These are phyloP conservation scores for Neofusicoccum laricinum DNA, from an alignment of 2,329 filamentous ascomycete species.

Conservation along the genomic window DNA sequence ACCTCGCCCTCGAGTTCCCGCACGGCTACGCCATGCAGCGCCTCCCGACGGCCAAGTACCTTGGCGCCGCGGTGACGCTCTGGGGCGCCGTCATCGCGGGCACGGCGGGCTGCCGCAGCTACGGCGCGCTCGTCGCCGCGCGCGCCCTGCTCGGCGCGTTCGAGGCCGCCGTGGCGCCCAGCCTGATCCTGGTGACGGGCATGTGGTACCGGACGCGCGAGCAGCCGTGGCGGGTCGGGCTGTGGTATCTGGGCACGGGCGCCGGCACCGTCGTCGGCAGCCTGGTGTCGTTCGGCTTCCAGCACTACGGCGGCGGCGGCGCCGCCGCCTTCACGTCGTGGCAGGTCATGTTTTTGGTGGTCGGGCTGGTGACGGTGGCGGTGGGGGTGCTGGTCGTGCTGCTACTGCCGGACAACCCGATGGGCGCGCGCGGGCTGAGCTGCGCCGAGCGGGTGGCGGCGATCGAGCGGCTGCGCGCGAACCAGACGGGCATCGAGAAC, in stretches of 20 bases:
- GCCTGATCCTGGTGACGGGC: conserved; percentile 54
- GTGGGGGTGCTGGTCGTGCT: conserved; percentile 33
- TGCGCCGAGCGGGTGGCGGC: conserved; percentile 46
- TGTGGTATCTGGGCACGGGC: conserved; percentile 63
- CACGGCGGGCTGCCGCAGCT: conserved; percentile 51
- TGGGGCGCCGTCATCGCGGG: conserved; percentile 50
- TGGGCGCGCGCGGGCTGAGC: conserved; percentile 34
- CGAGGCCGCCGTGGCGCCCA: conserved; percentile 54
- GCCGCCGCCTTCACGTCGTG: conserved; percentile 24
- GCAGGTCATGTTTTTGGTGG: conserved; percentile 34
- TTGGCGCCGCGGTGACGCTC: conserved; percentile 42
- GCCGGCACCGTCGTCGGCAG: conserved; percentile 49
- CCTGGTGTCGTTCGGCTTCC: conserved; percentile 36
- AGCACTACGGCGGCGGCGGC: conserved; percentile 26
- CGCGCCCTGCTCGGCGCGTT: conserved; percentile 54
- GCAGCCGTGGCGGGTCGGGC: conserved; percentile 61
- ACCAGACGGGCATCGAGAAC: conserved; percentile 72
- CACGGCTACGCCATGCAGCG: conserved; percentile 52
- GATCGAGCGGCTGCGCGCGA: conserved; percentile 68
- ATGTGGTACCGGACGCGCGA: conserved; percentile 57
- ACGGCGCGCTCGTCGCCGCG: conserved; percentile 48
- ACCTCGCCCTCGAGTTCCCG: conserved; percentile 39
- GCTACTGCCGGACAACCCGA: conserved; percentile 42
- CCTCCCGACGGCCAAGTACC: conserved; percentile 53
- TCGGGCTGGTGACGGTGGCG: conserved; percentile 27